These are phyloP conservation scores for Peronospora belbahrii DNA, from an alignment of 352 stramenopile genomes.

Conservation along the genomic window DNA sequence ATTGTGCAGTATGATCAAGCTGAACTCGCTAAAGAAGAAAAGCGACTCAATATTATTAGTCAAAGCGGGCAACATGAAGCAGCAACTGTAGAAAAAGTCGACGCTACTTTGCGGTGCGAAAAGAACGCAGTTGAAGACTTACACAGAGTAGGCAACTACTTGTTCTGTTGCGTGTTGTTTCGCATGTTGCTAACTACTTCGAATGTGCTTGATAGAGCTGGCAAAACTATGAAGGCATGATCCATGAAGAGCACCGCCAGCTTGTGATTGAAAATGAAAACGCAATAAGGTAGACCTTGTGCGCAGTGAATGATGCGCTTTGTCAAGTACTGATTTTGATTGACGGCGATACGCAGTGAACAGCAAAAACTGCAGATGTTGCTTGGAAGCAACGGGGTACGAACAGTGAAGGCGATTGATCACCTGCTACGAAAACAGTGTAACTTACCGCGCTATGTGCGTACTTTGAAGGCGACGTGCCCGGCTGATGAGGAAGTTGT, in stretches of 20 bases:
- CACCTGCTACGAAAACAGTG: not conserved
- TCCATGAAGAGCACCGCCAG: conserved; percentile 25
- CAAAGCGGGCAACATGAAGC: conserved; percentile 17
- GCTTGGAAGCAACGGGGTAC: conserved; percentile 23
- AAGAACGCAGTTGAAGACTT: conserved; percentile 18
- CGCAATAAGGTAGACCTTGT: conserved; percentile 14
- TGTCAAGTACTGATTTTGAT: not conserved
- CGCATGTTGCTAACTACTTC: not conserved
- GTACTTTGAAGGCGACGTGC: conserved; percentile 24
- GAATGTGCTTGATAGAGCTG: conserved; percentile 5
- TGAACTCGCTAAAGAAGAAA: conserved; percentile 18
- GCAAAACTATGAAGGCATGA: conserved; percentile 24
- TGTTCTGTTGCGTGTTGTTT: not conserved
- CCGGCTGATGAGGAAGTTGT: conserved; percentile 23
- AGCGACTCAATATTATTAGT: conserved; percentile 11
- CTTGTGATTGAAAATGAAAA: conserved; percentile 22
- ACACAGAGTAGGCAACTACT: conserved; percentile 11
- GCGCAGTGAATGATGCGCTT: not conserved
- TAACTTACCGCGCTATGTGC: not conserved
- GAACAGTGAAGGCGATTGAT: not conserved
- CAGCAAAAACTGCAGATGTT: conserved; percentile 20
- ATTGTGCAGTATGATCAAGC: conserved; percentile 10
- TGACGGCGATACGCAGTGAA: conserved; percentile 7
- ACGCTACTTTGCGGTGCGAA: conserved; percentile 5
- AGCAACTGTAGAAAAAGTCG: conserved; percentile 1